phyloP scores from a whole-genome alignment of 73 alveolate species.

The Paramecium primaurelia region DNA sequence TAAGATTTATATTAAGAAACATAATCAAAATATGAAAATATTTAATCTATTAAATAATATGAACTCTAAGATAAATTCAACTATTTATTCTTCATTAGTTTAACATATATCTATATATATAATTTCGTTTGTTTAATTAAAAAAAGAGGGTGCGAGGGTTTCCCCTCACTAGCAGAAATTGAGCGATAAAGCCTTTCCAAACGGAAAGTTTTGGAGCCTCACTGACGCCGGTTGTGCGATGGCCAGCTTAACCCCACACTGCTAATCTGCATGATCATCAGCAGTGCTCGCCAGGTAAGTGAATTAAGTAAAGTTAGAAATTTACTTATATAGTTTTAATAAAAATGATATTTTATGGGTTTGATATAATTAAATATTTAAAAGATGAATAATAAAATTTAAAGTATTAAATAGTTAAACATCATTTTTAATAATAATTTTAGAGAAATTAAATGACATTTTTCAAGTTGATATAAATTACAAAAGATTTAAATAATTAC shows the following conservation, averaged over 20 bases:
- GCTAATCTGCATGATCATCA: conserved; percentile 45
- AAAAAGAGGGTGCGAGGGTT: conserved; percentile 44
- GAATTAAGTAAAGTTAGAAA: background rate
- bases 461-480: background rate
- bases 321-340: background rate
- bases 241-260: conserved; percentile 58
- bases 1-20: too few species aligned
- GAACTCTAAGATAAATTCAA: too few species aligned
- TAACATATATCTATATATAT: background rate
- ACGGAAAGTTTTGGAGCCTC: conserved; percentile 56
- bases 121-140: conserved; percentile 20
- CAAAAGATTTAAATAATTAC: background rate
- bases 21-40: too few species aligned
- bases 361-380: background rate
- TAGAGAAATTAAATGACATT: background rate
- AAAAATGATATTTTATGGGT: conserved; percentile 8
- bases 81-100: background rate
- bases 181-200: conserved; percentile 59
- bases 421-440: background rate
- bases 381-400: background rate
- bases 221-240: conserved; percentile 58
- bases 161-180: conserved; percentile 60
- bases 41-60: background rate
- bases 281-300: conserved; percentile 59
- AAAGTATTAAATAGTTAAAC: too few species aligned